Percentiles rank a stretch among this genome's conserved stretches.
These are phyloP conservation scores for Aspergillus spinulosporus DNA, from an alignment of 2,329 filamentous ascomycete species.

Conservation along the genomic window DNA sequence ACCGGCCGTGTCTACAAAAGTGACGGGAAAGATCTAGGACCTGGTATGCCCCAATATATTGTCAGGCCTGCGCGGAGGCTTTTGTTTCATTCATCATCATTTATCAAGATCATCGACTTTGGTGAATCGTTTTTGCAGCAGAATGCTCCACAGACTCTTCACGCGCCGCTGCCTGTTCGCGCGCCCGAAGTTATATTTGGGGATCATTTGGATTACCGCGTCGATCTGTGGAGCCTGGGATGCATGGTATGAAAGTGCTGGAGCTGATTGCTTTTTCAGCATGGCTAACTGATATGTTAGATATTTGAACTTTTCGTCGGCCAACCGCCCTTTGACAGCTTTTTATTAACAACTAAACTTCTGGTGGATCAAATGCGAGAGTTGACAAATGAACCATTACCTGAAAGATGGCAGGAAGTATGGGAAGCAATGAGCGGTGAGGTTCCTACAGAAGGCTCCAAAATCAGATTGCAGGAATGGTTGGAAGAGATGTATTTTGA, in stretches of 20 bases:
- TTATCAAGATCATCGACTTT: constrained; percentile 40
- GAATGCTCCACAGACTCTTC: constrained; percentile 28
- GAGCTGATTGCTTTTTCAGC: not conserved
- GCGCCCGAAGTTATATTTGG: constrained; percentile 47
- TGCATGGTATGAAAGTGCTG: not conserved
- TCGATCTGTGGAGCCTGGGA: constrained; percentile 2
- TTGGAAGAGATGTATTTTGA: constrained; percentile 43
- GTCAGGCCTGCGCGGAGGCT: constrained; percentile 21
- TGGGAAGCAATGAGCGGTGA: constrained; percentile 29
- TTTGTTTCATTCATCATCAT: constrained; percentile 19
- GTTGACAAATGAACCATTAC: constrained; percentile 35
- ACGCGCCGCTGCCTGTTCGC: constrained; percentile 37
- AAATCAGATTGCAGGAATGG: constrained; percentile 37
- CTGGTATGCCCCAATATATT: constrained; percentile 29
- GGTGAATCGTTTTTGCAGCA: constrained; percentile 37
- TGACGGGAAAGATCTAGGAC: constrained; percentile 26
- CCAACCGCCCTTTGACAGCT: constrained; percentile 41
- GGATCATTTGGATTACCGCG: constrained; percentile 20
- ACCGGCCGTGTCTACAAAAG: constrained; percentile 24
- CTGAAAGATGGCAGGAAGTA: constrained; percentile 34
- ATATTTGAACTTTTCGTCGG: constrained; percentile 44
- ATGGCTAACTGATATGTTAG: constrained; percentile 23
- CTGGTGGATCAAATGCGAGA: constrained; percentile 42
- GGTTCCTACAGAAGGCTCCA: constrained; percentile 18
- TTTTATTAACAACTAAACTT: constrained; percentile 36